Percentiles rank a stretch among this genome's conserved stretches.
These are phyloP conservation scores for Nitzschia sp. DNA, from an alignment of 108 stramenopile genomes.

Conservation along the genomic window DNA sequence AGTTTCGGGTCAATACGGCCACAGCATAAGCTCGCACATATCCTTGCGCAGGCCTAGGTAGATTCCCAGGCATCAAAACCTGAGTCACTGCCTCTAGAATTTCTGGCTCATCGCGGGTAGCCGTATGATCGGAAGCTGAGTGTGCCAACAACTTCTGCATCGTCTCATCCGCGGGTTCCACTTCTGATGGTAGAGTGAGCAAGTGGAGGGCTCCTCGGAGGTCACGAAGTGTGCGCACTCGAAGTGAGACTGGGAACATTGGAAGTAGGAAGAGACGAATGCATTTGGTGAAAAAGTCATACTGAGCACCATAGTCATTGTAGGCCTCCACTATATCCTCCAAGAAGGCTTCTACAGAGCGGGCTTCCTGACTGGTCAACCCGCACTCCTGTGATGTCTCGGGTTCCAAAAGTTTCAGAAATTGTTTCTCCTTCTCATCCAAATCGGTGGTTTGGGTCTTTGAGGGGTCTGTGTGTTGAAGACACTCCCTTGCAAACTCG, in stretches of 20 bases:
- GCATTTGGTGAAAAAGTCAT: constrained; percentile 57
- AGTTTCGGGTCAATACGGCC: constrained; percentile 18
- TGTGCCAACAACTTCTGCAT: constrained; percentile 10
- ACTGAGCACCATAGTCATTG: constrained; percentile 81
- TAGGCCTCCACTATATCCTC: constrained; percentile 69
- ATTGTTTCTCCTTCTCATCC: constrained; percentile 31
- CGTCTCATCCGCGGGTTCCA: constrained; percentile 25
- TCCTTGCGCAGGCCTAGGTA: constrained; percentile 9
- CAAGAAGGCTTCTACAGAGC: constrained; percentile 68
- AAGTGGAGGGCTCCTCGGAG: constrained; percentile 62
- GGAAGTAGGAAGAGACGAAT: constrained; percentile 68
- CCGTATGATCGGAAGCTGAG: constrained; percentile 5
- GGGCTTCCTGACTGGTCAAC: constrained; percentile 44
- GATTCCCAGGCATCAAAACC: not conserved
- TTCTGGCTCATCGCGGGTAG: constrained; percentile 21
- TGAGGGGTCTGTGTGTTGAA: constrained; percentile 31
- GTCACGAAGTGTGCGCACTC: constrained; percentile 44
- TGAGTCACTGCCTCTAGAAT: constrained; percentile 24
- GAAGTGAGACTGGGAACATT: constrained; percentile 56
- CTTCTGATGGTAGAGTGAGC: constrained; percentile 56
- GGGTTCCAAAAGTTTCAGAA: constrained; percentile 29
- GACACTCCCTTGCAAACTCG: constrained; percentile 27
- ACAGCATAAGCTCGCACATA: constrained; percentile 19
- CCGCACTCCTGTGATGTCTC: constrained; percentile 6
- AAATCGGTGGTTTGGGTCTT: constrained; percentile 9